These are phyloP conservation scores for Peronospora farinosa DNA, from an alignment of 352 stramenopile species.

Conservation along the genomic window DNA sequence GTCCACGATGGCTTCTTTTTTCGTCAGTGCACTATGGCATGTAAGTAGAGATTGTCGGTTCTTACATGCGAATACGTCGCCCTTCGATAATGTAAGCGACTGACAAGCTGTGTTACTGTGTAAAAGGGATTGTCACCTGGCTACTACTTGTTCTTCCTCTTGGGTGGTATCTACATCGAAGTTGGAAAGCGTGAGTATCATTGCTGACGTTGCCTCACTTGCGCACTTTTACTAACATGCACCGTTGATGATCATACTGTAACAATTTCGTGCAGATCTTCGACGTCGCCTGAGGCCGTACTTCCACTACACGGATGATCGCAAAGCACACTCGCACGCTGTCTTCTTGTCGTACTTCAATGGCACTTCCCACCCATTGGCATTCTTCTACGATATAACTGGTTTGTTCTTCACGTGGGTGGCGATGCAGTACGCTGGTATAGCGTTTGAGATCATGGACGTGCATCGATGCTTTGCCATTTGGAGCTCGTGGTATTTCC, in stretches of 20 bases:
- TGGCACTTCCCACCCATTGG: constrained; percentile 62
- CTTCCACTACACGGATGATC: constrained; percentile 86
- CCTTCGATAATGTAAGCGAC: background rate
- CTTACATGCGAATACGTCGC: background rate
- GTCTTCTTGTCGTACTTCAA: constrained; percentile 81
- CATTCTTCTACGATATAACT: constrained; percentile 68
- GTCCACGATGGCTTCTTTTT: constrained; percentile 75
- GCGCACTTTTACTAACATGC: background rate
- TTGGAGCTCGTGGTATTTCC: constrained; percentile 79
- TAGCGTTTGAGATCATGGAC: constrained; percentile 81
- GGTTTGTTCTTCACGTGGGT: constrained; percentile 77
- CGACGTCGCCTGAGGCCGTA: constrained; percentile 63
- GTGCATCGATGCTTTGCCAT: constrained; percentile 66
- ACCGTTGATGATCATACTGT: constrained; percentile 1
- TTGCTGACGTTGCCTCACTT: background rate
- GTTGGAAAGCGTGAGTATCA: constrained; percentile 63
- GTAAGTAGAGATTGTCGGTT: constrained; percentile 28
- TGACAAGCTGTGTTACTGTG: constrained; percentile 11
- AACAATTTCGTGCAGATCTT: constrained; percentile 34
- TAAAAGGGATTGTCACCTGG: constrained; percentile 71
- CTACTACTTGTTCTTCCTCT: constrained; percentile 86
- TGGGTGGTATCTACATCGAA: constrained; percentile 82
- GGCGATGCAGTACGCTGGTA: constrained; percentile 80
- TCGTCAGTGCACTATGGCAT: constrained; percentile 82
- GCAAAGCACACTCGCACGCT: constrained; percentile 61